phyloP scores from a whole-genome alignment of 2,329 filamentous ascomycete genomes.

The Fusarium xyrophilum region DNA sequence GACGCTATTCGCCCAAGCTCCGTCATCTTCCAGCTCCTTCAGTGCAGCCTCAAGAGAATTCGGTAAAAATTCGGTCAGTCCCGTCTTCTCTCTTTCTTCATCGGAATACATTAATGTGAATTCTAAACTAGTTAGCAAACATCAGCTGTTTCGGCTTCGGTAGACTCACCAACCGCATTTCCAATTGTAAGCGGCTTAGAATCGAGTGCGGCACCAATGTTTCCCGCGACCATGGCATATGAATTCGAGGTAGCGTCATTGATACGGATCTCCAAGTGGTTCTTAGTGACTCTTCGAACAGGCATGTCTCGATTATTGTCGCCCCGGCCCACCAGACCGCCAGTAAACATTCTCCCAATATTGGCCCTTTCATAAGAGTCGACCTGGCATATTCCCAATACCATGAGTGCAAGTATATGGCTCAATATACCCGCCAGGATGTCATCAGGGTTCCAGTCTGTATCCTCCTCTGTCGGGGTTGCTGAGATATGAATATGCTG shows the following conservation, averaged over 20 bases:
- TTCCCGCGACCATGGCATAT: conserved; percentile 1
- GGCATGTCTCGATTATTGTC: conserved; percentile 14
- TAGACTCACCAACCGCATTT: background rate
- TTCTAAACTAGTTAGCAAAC: background rate
- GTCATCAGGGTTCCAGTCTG: background rate
- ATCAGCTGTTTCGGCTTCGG: fast-evolving
- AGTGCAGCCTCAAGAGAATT: background rate
- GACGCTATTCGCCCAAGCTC: background rate
- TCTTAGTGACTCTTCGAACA: background rate
- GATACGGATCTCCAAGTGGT: conserved; percentile 6
- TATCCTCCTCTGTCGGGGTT: fast-evolving
- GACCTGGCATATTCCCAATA: background rate
- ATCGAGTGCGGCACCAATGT: background rate
- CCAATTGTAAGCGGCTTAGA: background rate
- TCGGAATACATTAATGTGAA: conserved; percentile 3
- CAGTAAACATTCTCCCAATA: conserved; percentile 2
- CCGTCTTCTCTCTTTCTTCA: background rate
- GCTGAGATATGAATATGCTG: conserved; percentile 14
- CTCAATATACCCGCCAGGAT: conserved; percentile 1
- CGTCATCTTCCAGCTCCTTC: background rate
- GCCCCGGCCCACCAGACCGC: background rate
- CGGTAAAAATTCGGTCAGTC: background rate
- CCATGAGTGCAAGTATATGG: background rate
- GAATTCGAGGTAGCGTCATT: conserved; percentile 7
- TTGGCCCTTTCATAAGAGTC: conserved; percentile 1